Conservation (phyloP, 768 basidiomycete species). For the Trametopsis cervina region DNA sequence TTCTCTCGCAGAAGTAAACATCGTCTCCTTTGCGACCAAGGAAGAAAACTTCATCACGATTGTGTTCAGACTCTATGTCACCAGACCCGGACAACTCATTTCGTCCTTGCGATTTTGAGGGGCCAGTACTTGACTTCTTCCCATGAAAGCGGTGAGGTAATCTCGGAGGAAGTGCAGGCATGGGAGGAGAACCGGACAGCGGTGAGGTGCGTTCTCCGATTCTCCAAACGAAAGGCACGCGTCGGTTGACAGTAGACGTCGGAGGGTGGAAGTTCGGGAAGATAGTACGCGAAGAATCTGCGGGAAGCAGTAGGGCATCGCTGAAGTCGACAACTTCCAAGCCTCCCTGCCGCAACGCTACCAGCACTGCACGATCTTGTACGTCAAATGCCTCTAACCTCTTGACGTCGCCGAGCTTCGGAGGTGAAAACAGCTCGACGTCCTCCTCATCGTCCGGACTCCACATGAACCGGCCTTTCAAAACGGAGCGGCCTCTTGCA, state of each 20-base stretch:
- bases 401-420: conserved; percentile 75
- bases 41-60: conserved; percentile 70
- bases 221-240: conserved; percentile 76
- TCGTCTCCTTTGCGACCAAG: conserved; percentile 72
- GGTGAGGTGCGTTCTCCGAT: conserved; percentile 64
- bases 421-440: conserved; percentile 15
- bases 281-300: conserved; percentile 66
- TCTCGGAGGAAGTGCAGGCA: conserved; percentile 20
- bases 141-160: conserved; percentile 27
- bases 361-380: conserved; percentile 64
- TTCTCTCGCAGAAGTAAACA: conserved; percentile 79
- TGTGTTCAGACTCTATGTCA: conserved; percentile 44
- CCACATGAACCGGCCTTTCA: conserved; percentile 78
- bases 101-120: conserved; percentile 42
- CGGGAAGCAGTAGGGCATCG: conserved; percentile 74
- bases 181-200: conserved; percentile 33
- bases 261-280: conserved; percentile 69
- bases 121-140: conserved; percentile 44
- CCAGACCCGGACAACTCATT: conserved; percentile 41
- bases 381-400: conserved; percentile 80
- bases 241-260: conserved; percentile 54
- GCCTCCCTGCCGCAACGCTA: conserved; percentile 84
- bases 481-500: conserved; percentile 75
- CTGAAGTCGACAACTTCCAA: conserved; percentile 74
- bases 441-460: conserved; percentile 53